Evolutionary conservation across 2,329 filamentous ascomycete genomes (phyloP), one percentile per base, ranked within the genome.

Genomic region (Sphaceloma murrayae): DNA sequence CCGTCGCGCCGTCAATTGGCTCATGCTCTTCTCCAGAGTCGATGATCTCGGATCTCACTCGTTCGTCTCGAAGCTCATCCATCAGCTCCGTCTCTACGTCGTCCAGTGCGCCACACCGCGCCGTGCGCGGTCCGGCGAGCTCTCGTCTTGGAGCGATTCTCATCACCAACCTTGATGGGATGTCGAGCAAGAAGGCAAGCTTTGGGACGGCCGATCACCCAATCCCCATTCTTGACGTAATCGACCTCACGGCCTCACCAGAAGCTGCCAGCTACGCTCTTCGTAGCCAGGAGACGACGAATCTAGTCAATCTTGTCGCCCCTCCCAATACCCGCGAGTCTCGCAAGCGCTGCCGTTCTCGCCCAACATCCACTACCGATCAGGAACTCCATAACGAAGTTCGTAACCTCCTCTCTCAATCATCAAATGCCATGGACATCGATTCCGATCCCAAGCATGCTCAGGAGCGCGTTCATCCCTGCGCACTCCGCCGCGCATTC

Each of bases 31-130:
- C 70, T 32, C 76, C 77, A n/a, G 75, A 78, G 51, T 79, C 76
- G 24, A 75, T 78, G 70, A 61, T 78, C 26, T 78, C 75, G 19
- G 76, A 80, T 56, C 67, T 67, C 26, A 68, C 68, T 10, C 63
- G 74, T 48, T 74, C 73, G 46, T 73, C 70, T 29, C 68, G 69
- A 50, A 67, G 71, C 22, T 73, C 71, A 7, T 74, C 70, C 44
- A 74, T 72, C 51, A 72, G 69, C 43, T 73, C 70, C 36, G 61
- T 70, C 52, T 70, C 63, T 49, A 56, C 58, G 44, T 51, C 65
- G 63, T 52, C 63, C 59, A 58, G 75, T 72, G 62, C 71, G 73
- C 58, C 75, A 33, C 51, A 46, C 30, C 53, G 61, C 63, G 63
- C 62, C 59, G 72, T 63, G 68, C 68, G 55, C 64, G 67, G 53